Conservation (phyloP, 2,329 filamentous ascomycete species). For the Clonostachys rosea region DNA sequence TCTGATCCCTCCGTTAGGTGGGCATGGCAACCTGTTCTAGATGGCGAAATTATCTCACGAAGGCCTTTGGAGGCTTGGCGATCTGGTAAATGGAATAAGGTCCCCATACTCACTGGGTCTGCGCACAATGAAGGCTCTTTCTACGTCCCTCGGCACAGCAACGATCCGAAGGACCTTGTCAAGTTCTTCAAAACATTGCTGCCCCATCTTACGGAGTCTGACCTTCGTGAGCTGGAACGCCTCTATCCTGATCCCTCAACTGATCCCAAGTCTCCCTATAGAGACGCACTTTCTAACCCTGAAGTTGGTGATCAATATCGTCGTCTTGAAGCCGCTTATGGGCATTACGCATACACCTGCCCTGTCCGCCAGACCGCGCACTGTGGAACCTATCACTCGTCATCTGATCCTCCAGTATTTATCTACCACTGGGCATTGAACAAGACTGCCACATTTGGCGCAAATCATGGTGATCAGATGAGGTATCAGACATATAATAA, state of each 20-base stretch:
- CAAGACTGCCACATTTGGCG: slow-evolving; percentile 30
- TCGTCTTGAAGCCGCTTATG: slow-evolving; percentile 34
- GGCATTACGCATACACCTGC: slow-evolving; percentile 39
- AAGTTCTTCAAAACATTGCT: slow-evolving; percentile 18
- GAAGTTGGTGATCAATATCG: slow-evolving; percentile 38
- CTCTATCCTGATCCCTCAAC: slow-evolving; percentile 28
- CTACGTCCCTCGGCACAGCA: slow-evolving; percentile 12
- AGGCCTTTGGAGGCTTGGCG: slow-evolving; percentile 21
- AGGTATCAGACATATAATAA: slow-evolving; percentile 34
- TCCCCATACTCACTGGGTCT: slow-evolving; percentile 20
- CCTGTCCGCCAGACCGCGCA: slow-evolving; percentile 35
- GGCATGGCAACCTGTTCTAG: slow-evolving; percentile 23
- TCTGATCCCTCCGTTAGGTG: slow-evolving; percentile 20
- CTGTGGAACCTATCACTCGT: slow-evolving; percentile 19
- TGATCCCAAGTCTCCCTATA: slow-evolving; percentile 22
- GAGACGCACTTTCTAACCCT: slow-evolving; percentile 15
- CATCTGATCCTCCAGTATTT: slow-evolving; percentile 16
- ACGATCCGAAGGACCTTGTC: slow-evolving; percentile 13
- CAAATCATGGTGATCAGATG: slow-evolving; percentile 21
- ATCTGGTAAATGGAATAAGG: slow-evolving; percentile 20
- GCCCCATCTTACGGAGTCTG: slow-evolving; percentile 22
- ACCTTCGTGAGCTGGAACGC: slow-evolving; percentile 15
- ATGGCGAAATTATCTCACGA: slow-evolving; percentile 18
- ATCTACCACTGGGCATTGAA: slow-evolving; percentile 22
- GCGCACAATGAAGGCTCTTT: slow-evolving; percentile 20